Evolutionary conservation across 2,329 filamentous ascomycete species (phyloP).

Genomic region (Ascocoryne sarcoides): DNA sequence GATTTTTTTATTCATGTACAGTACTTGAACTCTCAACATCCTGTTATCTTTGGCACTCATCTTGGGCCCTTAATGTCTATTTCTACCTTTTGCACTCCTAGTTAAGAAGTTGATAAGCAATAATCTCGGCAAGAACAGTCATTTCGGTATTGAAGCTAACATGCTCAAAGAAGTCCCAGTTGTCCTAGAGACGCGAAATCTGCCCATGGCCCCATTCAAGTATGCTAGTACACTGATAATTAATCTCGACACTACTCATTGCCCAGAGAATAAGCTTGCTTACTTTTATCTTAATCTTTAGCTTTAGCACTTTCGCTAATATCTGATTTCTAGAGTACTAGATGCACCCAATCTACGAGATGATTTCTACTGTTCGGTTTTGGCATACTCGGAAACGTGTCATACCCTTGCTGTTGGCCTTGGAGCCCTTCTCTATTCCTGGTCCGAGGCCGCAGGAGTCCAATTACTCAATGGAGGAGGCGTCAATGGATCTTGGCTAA

Average conservation of each 20-base stretch:
- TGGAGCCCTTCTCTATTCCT: conserved; percentile 71
- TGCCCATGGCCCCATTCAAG: conserved; percentile 73
- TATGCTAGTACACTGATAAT: conserved; percentile 32
- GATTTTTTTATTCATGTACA: too few species aligned
- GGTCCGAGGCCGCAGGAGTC: conserved; percentile 71
- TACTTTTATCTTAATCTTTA: not conserved
- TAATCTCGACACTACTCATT: not conserved
- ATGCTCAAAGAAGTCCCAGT: conserved; percentile 17
- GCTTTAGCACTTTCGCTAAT: conserved; percentile 32
- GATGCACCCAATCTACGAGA: conserved; percentile 85
- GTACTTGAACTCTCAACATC: too few species aligned
- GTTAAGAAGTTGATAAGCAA: too few species aligned
- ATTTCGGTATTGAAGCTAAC: conserved; percentile 9
- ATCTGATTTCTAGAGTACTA: conserved; percentile 57
- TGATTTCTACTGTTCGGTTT: conserved; percentile 88
- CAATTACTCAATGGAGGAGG: conserved; percentile 40
- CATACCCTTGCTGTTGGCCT: conserved; percentile 78
- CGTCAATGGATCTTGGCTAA: conserved; percentile 55
- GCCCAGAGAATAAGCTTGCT: conserved; percentile 2
- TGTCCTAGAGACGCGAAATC: conserved; percentile 30
- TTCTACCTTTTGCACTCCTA: too few species aligned
- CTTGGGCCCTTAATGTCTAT: too few species aligned
- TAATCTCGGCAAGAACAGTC: too few species aligned
- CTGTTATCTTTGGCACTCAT: too few species aligned
- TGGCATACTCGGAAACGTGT: conserved; percentile 72